Evolutionary conservation across 305 asterid species (phyloP), one percentile per base, ranked within the genome.

Genomic region (Ilex paraguariensis): DNA sequence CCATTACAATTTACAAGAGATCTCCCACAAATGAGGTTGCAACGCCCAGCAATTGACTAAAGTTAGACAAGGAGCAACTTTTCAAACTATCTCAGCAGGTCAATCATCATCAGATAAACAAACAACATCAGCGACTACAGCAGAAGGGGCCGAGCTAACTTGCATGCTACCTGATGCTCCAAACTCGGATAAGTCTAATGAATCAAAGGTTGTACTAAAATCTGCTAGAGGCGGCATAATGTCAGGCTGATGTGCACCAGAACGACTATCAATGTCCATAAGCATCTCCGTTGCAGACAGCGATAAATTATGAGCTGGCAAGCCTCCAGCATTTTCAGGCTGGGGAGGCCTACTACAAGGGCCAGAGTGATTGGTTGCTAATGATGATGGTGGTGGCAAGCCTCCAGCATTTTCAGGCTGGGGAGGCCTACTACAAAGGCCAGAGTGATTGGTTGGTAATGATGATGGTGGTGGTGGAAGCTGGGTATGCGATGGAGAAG

Each of bases 71-170:
- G 42, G 7, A 36, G 42, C 9, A 8, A 36, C 42, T 36, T 36
- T 36, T 36, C 9, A 36, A 8, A 36, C 9, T 36, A 36, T 36
- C 30, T 14, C 4, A 12, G n/a, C 28, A 54, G 10, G 28, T 64
- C 60, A 77, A 10, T 77, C 81, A 5, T 71, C 82, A 15, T 83
- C 84, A 4, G 84, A 80, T 56, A 75, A 73, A 71, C 83, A 80
- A 63, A 80, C 82, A 13, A 77, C 78, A 54, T 66, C 54, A 21
- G 51, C 28, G 40, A 50, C 49, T 32, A 11, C 75, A 32, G 56
- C 56, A 40, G 61, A 48, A 53, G 79, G 53, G 48, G 76, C 42
- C 59, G 56, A 76, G 51, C 65, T 67, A 52, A 67, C 65, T 57
- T 59, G 62, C 63, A 66, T 72, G 62, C 66, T 60, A 59, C 67